Evolutionary conservation across 2,329 filamentous ascomycete genomes (phyloP), one percentile per base, ranked within the genome.

Genomic region (Metarhizium rileyi): DNA sequence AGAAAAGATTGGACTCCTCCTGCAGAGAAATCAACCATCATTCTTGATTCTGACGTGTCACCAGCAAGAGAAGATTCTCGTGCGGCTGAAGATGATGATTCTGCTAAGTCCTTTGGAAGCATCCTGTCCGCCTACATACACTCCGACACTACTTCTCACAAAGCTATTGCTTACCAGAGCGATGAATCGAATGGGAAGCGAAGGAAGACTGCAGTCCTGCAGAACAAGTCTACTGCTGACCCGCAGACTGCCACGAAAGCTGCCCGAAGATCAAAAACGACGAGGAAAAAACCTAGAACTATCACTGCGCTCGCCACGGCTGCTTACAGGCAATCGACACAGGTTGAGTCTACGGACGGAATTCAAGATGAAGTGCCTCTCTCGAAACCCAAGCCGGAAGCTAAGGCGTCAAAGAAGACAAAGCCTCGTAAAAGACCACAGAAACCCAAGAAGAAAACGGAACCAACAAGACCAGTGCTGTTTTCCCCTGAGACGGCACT

Each of bases 271-370:
- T 61, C 66, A 22, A 84, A 80, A 55, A 70, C 72, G 5, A 68
- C 75, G 3, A 82, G 80, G 64, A 89, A 86, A 66, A 90, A 85
- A 63, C 68, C 82, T 0, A 81, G 80, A 38, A 94, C 88, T 0
- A 83, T 95, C 50, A 95, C 89, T 0, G 86, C 81, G 38, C 69
- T 87, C 46, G 86, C 87, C 10, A 91, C 83, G 1, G 83, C 86
- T 12, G 80, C 81, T 4, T 93, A 90, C 60, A 59, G 61, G 49
- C 50, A 52, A 38, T 49, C 59, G 12, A 59, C 56, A 4, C 63
- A 72, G 47, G 55, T 61, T 9, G 65, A 69, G 27, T 55, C 61
- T 36, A 50, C 44, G n/a, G 43, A 33, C 23, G 46, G 27, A 6
- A 18, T 14, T 1, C 22, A 49, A 33, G 14, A 40, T n/a, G 9